Percentiles rank a stretch among this genome's conserved stretches.
These are phyloP conservation scores for Pseudopyrenochaeta lycopersici DNA, from an alignment of 2,329 filamentous ascomycete genomes.

Conservation along the genomic window DNA sequence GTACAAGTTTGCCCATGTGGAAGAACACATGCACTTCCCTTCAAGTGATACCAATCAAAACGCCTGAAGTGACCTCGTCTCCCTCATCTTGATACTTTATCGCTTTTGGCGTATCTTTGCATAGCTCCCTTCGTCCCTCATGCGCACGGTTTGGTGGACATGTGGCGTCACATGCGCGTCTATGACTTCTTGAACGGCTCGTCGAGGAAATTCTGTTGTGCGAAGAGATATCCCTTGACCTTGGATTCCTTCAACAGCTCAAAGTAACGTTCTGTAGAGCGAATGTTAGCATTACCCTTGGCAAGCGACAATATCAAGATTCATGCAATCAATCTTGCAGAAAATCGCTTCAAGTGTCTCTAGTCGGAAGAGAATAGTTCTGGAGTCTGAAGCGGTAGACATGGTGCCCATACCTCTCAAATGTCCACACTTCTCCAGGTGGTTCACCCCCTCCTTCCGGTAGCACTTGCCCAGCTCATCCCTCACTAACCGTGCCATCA, in stretches of 20 bases:
- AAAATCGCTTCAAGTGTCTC: not conserved
- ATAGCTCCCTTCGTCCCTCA: not conserved
- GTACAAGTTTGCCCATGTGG: slow-evolving; percentile 36
- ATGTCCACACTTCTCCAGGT: slow-evolving; percentile 85
- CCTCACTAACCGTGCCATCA: slow-evolving; percentile 85
- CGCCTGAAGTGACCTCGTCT: slow-evolving; percentile 14
- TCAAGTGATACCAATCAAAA: slow-evolving; percentile 15
- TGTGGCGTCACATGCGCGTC: slow-evolving; percentile 2
- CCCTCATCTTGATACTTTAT: slow-evolving; percentile 11
- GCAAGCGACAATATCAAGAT: not conserved
- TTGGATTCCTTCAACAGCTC: slow-evolving; percentile 79
- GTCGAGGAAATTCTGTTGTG: slow-evolving; percentile 78
- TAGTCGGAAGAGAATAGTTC: not conserved
- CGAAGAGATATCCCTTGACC: slow-evolving; percentile 80
- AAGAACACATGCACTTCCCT: slow-evolving; percentile 20
- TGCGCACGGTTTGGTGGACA: not conserved
- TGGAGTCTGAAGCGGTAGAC: not conserved
- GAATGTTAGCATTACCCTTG: slow-evolving; percentile 28
- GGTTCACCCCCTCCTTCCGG: slow-evolving; percentile 83
- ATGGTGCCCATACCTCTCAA: slow-evolving; percentile 73
- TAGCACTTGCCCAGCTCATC: slow-evolving; percentile 90
- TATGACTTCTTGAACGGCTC: slow-evolving; percentile 47
- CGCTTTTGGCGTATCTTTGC: slow-evolving; percentile 4
- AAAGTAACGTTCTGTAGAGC: slow-evolving; percentile 74
- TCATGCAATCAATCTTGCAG: not conserved